Evolutionary conservation across 495 filamentous ascomycete species (phyloP).

Genomic region (Xanthoparmelia taractica): DNA sequence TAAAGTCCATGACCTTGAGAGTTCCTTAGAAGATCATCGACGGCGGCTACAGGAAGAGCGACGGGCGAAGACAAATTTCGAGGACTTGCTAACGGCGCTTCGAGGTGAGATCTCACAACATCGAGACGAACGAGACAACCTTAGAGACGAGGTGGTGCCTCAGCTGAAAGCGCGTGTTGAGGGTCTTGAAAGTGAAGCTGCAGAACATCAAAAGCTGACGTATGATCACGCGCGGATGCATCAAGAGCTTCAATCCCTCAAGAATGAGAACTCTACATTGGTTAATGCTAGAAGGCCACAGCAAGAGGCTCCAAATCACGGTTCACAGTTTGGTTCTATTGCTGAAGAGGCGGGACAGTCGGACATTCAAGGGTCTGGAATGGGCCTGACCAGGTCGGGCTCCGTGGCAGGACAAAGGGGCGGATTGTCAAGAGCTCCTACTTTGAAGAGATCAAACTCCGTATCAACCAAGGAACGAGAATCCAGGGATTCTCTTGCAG

Average conservation of each 20-base stretch:
- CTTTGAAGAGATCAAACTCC: slow-evolving; percentile 50
- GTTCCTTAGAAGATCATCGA: slow-evolving; percentile 66
- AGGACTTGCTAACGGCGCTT: slow-evolving; percentile 79
- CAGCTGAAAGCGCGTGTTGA: slow-evolving; percentile 65
- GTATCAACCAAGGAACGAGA: slow-evolving; percentile 55
- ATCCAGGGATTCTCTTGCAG: slow-evolving; percentile 61
- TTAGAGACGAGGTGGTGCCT: slow-evolving; percentile 78
- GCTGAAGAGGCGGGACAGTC: slow-evolving; percentile 48
- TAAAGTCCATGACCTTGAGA: slow-evolving; percentile 68
- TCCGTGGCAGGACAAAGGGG: slow-evolving; percentile 42
- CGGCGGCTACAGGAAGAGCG: slow-evolving; percentile 79
- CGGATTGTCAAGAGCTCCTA: slow-evolving; percentile 29
- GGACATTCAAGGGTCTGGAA: slow-evolving; percentile 29
- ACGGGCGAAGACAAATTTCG: slow-evolving; percentile 84
- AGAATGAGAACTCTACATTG: slow-evolving; percentile 55
- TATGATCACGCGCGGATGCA: slow-evolving; percentile 73
- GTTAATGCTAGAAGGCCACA: slow-evolving; percentile 47
- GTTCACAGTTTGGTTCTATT: slow-evolving; percentile 52
- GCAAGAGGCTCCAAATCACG: slow-evolving; percentile 44
- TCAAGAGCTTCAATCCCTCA: slow-evolving; percentile 59
- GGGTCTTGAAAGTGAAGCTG: slow-evolving; percentile 61
- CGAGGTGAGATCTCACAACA: slow-evolving; percentile 73
- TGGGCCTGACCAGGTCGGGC: slow-evolving; percentile 53
- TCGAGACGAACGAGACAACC: slow-evolving; percentile 81
- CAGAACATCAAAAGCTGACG: slow-evolving; percentile 57